Conservation (phyloP, 2,329 filamentous ascomycete genomes). For the Aspergillus pseudoviridinutans region DNA sequence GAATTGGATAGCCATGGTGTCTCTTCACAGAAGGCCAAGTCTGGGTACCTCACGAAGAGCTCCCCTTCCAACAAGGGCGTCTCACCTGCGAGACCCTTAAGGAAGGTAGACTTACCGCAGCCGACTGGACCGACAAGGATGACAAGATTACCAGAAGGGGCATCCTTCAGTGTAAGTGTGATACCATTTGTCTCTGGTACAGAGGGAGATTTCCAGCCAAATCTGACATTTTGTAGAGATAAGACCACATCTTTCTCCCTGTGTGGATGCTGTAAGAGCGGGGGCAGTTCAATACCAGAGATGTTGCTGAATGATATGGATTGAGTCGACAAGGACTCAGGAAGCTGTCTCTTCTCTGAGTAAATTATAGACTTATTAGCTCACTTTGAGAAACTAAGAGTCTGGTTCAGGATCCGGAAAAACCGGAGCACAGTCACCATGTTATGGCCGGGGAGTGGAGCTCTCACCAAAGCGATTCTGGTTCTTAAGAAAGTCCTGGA, state of each 20-base stretch:
- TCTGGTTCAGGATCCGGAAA: too few relatives aligned
- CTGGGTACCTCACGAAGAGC: constrained; percentile 9
- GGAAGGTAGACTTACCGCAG: constrained; percentile 45
- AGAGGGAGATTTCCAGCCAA: constrained; percentile 5
- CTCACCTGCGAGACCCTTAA: constrained; percentile 32
- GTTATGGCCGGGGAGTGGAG: not conserved
- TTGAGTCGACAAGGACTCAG: not conserved
- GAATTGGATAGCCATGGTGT: constrained; percentile 25
- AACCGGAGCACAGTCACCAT: too few relatives aligned
- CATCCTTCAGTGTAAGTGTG: not conserved
- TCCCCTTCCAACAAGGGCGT: constrained; percentile 13
- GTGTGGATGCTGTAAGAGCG: not conserved
- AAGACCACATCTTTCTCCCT: not conserved
- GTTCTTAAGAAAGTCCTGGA: constrained; percentile 24
- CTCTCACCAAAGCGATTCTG: constrained; percentile 11
- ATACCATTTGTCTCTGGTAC: not conserved
- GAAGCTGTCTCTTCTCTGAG: constrained; percentile 12
- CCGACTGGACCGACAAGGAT: constrained; percentile 44
- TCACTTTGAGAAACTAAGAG: too few relatives aligned
- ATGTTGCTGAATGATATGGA: not conserved
- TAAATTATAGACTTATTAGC: not conserved
- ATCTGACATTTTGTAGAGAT: constrained; percentile 7
- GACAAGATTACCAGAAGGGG: constrained; percentile 30
- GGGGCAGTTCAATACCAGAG: constrained; percentile 1
- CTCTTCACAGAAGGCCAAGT: constrained; percentile 26